phyloP scores from a whole-genome alignment of 148 eudicot genomes.

The Rhododendron griersonianum region DNA sequence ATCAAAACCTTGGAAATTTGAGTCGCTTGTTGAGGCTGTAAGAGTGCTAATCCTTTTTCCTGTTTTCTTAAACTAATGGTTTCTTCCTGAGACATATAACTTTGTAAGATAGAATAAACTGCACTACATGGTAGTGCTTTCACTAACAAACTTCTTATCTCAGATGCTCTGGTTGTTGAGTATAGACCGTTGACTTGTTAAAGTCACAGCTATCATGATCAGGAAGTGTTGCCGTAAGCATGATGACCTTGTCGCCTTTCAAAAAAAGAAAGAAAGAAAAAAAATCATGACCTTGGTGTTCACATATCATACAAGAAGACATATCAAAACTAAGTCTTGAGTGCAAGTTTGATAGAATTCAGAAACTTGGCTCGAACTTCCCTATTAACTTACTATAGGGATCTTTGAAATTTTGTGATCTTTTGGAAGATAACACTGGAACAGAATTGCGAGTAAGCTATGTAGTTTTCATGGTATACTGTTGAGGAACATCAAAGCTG shows the following conservation, averaged over 20 bases:
- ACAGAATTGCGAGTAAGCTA: not conserved
- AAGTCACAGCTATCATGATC: not conserved
- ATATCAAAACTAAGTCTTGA: not conserved
- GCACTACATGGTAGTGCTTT: not conserved
- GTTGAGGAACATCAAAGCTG: not conserved
- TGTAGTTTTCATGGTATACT: not conserved
- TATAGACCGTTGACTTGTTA: not conserved
- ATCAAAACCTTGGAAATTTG: conserved; percentile 59
- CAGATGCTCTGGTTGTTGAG: not conserved
- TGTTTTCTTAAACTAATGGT: not conserved
- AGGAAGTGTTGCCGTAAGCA: not conserved
- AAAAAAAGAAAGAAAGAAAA: no score
- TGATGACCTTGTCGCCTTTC: not conserved
- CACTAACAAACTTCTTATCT: not conserved
- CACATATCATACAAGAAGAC: not conserved
- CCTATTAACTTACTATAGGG: not conserved
- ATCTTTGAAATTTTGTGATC: not conserved
- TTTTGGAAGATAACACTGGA: not conserved
- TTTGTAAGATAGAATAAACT: not conserved
- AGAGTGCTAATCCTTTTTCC: conserved; percentile 12
- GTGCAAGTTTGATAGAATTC: not conserved
- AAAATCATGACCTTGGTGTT: not conserved
- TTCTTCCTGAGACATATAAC: not conserved
- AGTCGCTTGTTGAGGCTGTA: conserved; percentile 52
- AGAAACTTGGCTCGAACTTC: not conserved